Evolutionary conservation across 192 early-diverging fungal species (phyloP).

Genomic region (Backusella parvicylindrica): DNA sequence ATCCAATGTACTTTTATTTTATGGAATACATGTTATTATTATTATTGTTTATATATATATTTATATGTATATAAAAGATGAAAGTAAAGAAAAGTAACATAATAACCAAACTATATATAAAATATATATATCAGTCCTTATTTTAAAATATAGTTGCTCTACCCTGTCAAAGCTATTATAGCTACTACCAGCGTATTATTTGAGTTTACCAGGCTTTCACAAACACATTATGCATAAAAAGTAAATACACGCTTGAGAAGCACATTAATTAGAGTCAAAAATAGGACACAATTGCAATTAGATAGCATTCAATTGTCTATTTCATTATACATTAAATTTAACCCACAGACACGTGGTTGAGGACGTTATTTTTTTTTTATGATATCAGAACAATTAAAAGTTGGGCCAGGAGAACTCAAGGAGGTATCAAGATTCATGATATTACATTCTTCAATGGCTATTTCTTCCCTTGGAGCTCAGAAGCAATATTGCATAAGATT

Average conservation of each 20-base stretch:
- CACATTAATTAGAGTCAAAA: not conserved
- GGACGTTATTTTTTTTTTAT: not conserved
- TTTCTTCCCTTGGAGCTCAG: not conserved
- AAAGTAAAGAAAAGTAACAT: not conserved
- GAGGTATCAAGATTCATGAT: not conserved
- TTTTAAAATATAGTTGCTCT: not conserved
- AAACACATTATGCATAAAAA: not conserved
- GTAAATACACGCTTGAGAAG: not conserved
- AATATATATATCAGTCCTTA: not conserved
- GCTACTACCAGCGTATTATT: not conserved
- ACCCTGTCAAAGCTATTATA: not conserved
- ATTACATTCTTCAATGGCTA: not conserved
- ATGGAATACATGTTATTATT: not conserved
- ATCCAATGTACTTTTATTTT: not conserved
- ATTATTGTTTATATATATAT: too few relatives aligned
- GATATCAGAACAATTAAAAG: conserved; percentile 1
- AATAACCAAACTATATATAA: not conserved
- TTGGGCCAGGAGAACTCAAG: not conserved
- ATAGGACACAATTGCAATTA: not conserved
- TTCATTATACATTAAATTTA: not conserved
- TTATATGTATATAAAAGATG: too few relatives aligned
- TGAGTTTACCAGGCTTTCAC: not conserved
- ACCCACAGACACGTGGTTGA: not conserved
- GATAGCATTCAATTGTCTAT: not conserved
- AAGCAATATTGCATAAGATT: too few relatives aligned